Evolutionary conservation across 768 basidiomycete species (phyloP).

Genomic region (Leccinellum rugosiceps): DNA sequence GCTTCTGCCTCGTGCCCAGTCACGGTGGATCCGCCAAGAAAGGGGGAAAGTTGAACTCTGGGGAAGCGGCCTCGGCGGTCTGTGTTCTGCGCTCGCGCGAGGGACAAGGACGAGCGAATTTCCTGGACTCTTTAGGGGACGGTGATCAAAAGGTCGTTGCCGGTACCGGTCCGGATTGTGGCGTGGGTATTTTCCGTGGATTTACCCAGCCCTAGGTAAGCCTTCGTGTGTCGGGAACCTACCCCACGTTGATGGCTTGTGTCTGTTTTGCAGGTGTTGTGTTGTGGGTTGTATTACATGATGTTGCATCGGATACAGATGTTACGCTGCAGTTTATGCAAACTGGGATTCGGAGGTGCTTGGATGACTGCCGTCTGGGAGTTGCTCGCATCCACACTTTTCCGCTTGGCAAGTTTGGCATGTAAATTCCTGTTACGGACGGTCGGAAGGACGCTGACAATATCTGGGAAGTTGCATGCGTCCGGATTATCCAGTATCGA

Average conservation of each 20-base stretch:
- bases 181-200: no score
- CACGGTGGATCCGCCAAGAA: neutral
- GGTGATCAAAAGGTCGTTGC: no score
- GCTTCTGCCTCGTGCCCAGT: neutral
- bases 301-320: no score
- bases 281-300: no score
- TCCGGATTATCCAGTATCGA: slow-evolving; percentile 48
- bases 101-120: no score
- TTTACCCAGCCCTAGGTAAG: no score
- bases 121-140: no score
- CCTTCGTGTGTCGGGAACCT: no score
- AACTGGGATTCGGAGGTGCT: slow-evolving; percentile 58
- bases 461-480: slow-evolving; percentile 46
- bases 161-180: no score
- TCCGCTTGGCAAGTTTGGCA: slow-evolving; percentile 52
- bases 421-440: slow-evolving; percentile 24
- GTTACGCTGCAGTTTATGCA: slow-evolving; percentile 50
- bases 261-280: no score
- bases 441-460: neutral
- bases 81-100: neutral
- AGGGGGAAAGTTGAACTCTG: neutral
- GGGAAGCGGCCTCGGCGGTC: neutral
- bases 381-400: slow-evolving; percentile 40
- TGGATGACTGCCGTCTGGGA: slow-evolving; percentile 55
- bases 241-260: no score